Evolutionary conservation across 164 flowering plant species (phyloP).

Genomic region (Amborella trichopoda): DNA sequence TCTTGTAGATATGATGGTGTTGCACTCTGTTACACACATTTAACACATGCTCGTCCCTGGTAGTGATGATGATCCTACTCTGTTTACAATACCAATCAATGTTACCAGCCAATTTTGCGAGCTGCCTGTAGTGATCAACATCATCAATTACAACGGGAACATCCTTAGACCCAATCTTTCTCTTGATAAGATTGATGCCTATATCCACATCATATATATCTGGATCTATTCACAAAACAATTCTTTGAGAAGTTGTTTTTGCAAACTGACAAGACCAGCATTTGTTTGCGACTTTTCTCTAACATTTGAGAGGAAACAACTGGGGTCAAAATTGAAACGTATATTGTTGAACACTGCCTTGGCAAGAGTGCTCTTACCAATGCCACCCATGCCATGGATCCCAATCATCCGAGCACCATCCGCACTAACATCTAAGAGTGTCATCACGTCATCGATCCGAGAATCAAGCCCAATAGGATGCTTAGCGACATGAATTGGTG

Average conservation of each 20-base stretch:
- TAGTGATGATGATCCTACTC: slow-evolving; percentile 6
- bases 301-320: background rate
- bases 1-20: background rate
- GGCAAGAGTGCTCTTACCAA: slow-evolving; percentile 1
- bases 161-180: background rate
- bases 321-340: background rate
- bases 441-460: background rate
- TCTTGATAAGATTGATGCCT: background rate
- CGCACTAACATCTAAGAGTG: background rate
- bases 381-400: background rate
- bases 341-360: background rate
- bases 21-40: background rate
- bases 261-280: background rate
- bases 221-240: background rate
- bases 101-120: background rate
- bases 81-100: background rate
- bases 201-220: background rate
- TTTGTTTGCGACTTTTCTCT: slow-evolving; percentile 1
- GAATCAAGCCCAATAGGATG: background rate
- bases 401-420: background rate
- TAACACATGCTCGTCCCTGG: slow-evolving; percentile 5
- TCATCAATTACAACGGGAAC: slow-evolving; percentile 3
- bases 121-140: background rate
- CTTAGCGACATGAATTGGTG: background rate
- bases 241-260: slow-evolving; percentile 9